Percentiles rank a stretch among this genome's conserved stretches.
These are phyloP conservation scores for Gaertneriomyces sp. DNA, from an alignment of 192 early-diverging fungal genomes.

Conservation along the genomic window DNA sequence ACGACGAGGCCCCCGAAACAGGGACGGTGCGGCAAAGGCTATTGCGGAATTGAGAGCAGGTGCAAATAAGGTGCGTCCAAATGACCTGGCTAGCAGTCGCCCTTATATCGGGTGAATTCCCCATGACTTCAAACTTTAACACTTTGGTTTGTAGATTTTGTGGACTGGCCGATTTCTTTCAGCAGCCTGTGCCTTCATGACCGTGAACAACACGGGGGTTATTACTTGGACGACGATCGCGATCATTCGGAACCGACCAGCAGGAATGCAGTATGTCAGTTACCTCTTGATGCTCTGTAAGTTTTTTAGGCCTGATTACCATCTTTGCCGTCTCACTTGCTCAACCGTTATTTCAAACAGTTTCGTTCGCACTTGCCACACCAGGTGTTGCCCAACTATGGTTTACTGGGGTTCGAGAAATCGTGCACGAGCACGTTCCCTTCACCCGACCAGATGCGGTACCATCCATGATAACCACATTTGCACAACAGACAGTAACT, in stretches of 20 bases:
- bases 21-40: neutral
- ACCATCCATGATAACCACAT: constrained; percentile 4
- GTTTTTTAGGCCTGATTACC: neutral
- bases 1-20: neutral
- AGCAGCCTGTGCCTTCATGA: neutral
- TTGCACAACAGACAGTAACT: neutral
- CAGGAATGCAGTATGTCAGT: neutral
- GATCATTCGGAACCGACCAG: neutral
- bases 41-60: neutral
- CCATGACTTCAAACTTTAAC: neutral
- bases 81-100: neutral
- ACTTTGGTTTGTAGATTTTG: neutral
- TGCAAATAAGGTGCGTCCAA: neutral
- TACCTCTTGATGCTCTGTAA: constrained; percentile 1
- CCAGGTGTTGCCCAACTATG: neutral
- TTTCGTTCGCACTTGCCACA: neutral
- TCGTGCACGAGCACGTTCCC: neutral
- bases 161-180: neutral
- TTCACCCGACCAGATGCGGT: neutral
- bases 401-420: neutral
- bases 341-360: neutral
- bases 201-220: neutral
- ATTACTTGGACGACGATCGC: neutral
- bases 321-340: neutral
- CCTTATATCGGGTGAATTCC: neutral